Conservation (phyloP, 2,329 filamentous ascomycete species). For the Aspergillus sp. region DNA sequence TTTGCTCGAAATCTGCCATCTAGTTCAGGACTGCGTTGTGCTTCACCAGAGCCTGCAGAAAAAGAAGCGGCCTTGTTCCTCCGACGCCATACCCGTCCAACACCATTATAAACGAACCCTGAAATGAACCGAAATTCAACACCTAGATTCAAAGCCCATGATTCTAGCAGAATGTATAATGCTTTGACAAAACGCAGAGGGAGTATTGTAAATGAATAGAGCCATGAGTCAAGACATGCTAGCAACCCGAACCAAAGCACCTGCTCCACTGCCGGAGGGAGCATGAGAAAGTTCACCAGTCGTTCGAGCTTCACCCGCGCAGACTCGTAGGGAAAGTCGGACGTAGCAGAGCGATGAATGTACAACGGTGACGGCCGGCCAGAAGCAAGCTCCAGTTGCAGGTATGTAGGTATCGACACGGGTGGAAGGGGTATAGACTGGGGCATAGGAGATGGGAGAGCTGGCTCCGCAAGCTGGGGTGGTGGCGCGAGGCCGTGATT, state of each 20-base stretch:
- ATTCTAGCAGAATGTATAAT: conserved; percentile 64
- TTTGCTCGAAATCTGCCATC: conserved; percentile 14
- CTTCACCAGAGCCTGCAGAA: conserved; percentile 5
- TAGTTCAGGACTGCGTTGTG: conserved; percentile 12
- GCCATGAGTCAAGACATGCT: conserved; percentile 90
- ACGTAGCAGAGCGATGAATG: conserved; percentile 52
- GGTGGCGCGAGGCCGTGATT: conserved; percentile 6
- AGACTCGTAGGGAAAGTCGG: conserved; percentile 77
- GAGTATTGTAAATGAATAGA: conserved; percentile 93
- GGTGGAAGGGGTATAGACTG: conserved; percentile 54
- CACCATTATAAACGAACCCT: conserved; percentile 70
- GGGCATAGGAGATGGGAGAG: conserved; percentile 43
- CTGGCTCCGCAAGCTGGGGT: conserved; percentile 22
- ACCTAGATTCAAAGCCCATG: conserved; percentile 66
- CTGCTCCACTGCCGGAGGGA: conserved; percentile 75
- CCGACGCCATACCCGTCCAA: conserved; percentile 71
- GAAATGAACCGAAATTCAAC: conserved; percentile 67
- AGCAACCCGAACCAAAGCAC: conserved; percentile 81
- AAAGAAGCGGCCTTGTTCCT: conserved; percentile 25
- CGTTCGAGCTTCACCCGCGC: conserved; percentile 88
- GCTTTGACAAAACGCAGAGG: conserved; percentile 83
- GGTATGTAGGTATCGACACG: conserved; percentile 57
- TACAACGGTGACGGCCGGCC: conserved; percentile 56
- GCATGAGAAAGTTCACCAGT: conserved; percentile 75
- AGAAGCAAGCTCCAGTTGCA: conserved; percentile 59